phyloP scores from a whole-genome alignment of 306 rosid species.

The Delonix regia region DNA sequence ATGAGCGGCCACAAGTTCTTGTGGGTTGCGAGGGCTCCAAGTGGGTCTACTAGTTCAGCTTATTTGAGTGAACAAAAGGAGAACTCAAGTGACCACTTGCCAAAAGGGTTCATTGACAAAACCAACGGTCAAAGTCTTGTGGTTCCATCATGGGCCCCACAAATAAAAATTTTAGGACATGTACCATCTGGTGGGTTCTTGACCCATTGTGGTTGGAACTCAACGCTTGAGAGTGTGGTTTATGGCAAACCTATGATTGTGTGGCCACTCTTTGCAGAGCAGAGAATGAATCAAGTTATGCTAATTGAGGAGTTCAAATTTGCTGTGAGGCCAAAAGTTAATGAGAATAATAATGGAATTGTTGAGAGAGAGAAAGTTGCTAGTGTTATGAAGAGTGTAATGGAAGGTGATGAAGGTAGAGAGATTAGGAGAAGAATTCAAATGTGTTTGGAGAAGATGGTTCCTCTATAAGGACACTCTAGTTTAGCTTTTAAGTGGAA shows the following conservation, averaged over 20 bases:
- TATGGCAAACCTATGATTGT: neutral
- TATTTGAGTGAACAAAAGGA: conserved; percentile 22
- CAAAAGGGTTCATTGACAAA: neutral
- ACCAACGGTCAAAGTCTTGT: neutral
- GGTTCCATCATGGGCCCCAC: neutral
- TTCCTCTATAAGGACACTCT: neutral
- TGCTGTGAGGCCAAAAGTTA: neutral
- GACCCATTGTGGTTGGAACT: neutral
- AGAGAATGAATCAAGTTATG: neutral
- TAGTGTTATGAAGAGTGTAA: neutral
- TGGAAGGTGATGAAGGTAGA: conserved; percentile 25
- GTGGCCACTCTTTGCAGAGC: neutral
- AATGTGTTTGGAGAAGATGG: neutral
- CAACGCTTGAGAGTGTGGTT: neutral
- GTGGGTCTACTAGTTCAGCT: neutral
- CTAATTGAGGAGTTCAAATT: neutral
- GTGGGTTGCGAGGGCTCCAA: conserved; percentile 46
- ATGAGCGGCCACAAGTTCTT: conserved; percentile 43
- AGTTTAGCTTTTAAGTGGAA: neutral
- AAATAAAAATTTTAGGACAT: neutral
- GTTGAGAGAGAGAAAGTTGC: neutral
- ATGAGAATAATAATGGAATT: neutral
- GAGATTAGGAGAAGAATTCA: neutral
- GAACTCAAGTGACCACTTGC: conserved; percentile 15
- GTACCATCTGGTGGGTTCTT: neutral